Evolutionary conservation across 2,329 filamentous ascomycete genomes (phyloP).

Genomic region (Calonectria pseudoturangicola): DNA sequence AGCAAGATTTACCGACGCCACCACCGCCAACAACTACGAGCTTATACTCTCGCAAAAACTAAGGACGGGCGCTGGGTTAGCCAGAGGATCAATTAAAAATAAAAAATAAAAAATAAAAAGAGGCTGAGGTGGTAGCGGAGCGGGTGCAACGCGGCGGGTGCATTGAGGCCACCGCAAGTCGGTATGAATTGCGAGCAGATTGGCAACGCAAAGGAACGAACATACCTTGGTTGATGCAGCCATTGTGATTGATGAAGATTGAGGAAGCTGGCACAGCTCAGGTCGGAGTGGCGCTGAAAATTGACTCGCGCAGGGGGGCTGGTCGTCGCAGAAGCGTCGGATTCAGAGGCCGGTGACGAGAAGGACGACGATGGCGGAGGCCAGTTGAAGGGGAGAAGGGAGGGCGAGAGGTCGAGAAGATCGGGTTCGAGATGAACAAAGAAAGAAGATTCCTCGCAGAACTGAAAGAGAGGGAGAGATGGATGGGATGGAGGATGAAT

Average conservation of each 20-base stretch:
- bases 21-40: constrained; percentile 97
- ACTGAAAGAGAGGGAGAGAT: constrained; percentile 35
- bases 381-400: constrained; percentile 26
- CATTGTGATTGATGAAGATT: constrained; percentile 55
- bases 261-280: constrained; percentile 48
- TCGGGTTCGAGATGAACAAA: constrained; percentile 39
- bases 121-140: background rate
- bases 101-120: background rate
- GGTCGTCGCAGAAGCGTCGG: constrained; percentile 44
- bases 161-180: background rate
- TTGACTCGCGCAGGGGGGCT: constrained; percentile 46
- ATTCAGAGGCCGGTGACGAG: constrained; percentile 43
- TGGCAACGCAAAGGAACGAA: constrained; percentile 1
- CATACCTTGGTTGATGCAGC: constrained; percentile 61
- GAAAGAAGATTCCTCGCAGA: constrained; percentile 40
- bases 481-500: constrained; percentile 37
- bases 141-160: background rate
- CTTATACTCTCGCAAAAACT: constrained; percentile 95
- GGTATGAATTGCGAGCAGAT: background rate
- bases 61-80: constrained; percentile 47
- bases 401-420: constrained; percentile 27
- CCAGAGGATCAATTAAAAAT: background rate
- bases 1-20: constrained; percentile 98
- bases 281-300: constrained; percentile 42
- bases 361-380: constrained; percentile 32